These are phyloP conservation scores for Laburnicola sp. DNA, from an alignment of 2,329 filamentous ascomycete species.

Conservation along the genomic window DNA sequence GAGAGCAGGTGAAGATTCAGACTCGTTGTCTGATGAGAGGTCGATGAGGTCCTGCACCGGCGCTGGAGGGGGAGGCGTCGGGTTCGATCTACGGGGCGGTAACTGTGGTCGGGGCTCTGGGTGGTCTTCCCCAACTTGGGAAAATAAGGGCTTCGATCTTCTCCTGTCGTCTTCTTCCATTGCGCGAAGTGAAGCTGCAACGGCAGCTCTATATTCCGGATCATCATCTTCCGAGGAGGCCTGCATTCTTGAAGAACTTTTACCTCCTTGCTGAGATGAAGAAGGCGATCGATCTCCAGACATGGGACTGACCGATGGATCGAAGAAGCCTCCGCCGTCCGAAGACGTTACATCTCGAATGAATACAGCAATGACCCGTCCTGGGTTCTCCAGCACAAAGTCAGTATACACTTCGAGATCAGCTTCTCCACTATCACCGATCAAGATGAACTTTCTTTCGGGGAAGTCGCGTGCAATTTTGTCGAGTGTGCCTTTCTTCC, in stretches of 20 bases:
- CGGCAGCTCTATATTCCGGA: conserved; percentile 52
- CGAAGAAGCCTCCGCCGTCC: conserved; percentile 74
- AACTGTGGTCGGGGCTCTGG: conserved; percentile 39
- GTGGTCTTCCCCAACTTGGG: conserved; percentile 42
- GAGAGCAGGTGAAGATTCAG: conserved; percentile 19
- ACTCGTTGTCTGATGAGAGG: conserved; percentile 50
- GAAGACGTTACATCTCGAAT: conserved; percentile 93
- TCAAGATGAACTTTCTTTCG: conserved; percentile 81
- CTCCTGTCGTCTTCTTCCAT: conserved; percentile 47
- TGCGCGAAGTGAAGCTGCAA: conserved; percentile 52
- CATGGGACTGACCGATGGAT: conserved; percentile 57
- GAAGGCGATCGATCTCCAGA: conserved; percentile 36
- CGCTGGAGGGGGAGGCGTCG: conserved; percentile 21
- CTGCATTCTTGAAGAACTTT: conserved; percentile 17
- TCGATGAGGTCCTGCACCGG: conserved; percentile 51
- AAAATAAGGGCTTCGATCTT: conserved; percentile 40
- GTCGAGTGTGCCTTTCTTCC: conserved; percentile 87
- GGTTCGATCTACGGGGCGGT: conserved; percentile 39
- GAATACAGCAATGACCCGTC: conserved; percentile 82
- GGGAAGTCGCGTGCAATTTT: conserved; percentile 88
- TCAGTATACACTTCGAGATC: conserved; percentile 98
- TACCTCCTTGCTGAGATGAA: conserved; percentile 22
- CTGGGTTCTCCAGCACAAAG: conserved; percentile 80
- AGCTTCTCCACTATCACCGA: conserved; percentile 94
- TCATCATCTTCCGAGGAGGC: conserved; percentile 49